These are phyloP conservation scores for Vitis riparia DNA, from an alignment of 164 flowering plant genomes.

Conservation along the genomic window DNA sequence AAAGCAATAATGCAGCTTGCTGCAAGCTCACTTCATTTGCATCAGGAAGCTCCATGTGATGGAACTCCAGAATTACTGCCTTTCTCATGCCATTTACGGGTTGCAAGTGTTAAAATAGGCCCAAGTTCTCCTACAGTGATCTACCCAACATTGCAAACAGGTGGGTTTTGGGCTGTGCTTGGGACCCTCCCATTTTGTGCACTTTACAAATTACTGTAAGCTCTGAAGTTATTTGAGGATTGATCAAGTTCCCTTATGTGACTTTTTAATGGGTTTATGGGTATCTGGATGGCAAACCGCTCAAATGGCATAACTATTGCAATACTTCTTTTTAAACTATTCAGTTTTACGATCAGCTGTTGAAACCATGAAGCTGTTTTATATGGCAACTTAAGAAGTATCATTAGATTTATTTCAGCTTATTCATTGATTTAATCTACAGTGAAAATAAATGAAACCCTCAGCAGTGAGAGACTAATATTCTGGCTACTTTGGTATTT, in stretches of 20 bases:
- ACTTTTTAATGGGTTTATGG: neutral
- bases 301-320: neutral
- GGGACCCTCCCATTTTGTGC: neutral
- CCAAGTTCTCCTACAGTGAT: slow-evolving; percentile 13
- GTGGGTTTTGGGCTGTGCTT: slow-evolving; percentile 16
- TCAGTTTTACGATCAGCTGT: neutral
- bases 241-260: slow-evolving; percentile 4
- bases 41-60: slow-evolving; percentile 27
- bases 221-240: neutral
- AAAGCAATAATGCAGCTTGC: slow-evolving; percentile 57
- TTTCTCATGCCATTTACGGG: slow-evolving; percentile 21
- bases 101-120: slow-evolving; percentile 12
- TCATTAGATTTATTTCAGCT: neutral
- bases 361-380: neutral
- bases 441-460: no score
- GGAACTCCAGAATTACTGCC: slow-evolving; percentile 21
- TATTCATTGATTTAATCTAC: neutral
- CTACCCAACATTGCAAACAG: slow-evolving; percentile 27
- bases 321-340: neutral
- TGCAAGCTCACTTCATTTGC: slow-evolving; percentile 43
- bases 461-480: neutral
- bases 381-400: neutral
- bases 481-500: no score
- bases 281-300: neutral
- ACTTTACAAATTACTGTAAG: neutral